Evolutionary conservation across 2,329 filamentous ascomycete species (phyloP), one percentile per base, ranked within the genome.

Genomic region (Monilinia aucupariae): DNA sequence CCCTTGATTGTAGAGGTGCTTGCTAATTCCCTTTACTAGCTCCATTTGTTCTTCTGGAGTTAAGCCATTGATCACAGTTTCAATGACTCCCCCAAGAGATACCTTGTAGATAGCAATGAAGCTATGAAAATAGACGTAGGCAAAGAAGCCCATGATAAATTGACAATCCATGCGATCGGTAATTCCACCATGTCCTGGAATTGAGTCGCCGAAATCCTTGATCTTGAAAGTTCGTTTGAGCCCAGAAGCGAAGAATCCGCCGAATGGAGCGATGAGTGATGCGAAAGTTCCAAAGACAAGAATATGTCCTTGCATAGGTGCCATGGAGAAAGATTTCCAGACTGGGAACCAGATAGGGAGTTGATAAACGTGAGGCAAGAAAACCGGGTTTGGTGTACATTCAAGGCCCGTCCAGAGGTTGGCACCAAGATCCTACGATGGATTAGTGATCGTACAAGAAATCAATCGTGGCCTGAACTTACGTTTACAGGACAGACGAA

Each of bases 141-240:
- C 86, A 72, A 99, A 97, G 77, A 96, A 94, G 10, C 94, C 94
- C 94, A 99, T 99, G 80, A 97, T 97, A 79, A 99, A 99, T 75
- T 99, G 94, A 76, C 94, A 99, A 75, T 99, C 94, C 93, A 99
- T 97, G 66, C 94, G 90, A 75, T 99, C 94, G 20, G 94, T 99
- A 79, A 99, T 97, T 70, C 94, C 94, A 65, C 94, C 94, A 72
- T 99, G 94, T 27, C 94, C 94, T 1, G 94, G 94, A 70, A 99
- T 99, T 1, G 92, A 96, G 77, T 99, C 91, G 69, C 94, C 94
- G 78, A 99, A 99, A 79, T 99, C 94, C 82, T 99, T 99, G 82
- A 99, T 96, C 80, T 99, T 97, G 81, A 99, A 99, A 4, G 93
- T 97, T 37, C 94, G 90, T 84, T 99, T 99, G 64, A 99, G 83